Conservation (phyloP, 768 basidiomycete genomes). For the Phlegmacium glaucopus region DNA sequence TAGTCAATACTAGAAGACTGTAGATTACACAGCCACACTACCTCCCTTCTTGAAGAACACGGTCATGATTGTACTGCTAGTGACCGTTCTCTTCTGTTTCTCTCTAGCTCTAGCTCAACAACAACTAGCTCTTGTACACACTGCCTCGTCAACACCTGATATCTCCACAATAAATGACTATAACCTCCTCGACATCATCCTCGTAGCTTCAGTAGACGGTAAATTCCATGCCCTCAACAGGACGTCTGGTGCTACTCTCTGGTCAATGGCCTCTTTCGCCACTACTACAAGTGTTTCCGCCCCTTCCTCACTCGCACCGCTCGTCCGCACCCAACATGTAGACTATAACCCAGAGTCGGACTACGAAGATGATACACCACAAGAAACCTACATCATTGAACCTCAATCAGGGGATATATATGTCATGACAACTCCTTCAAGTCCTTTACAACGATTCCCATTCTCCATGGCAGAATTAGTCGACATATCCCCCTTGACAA, state of each 20-base stretch:
- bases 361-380: slow-evolving; percentile 47
- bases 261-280: slow-evolving; percentile 79
- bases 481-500: slow-evolving; percentile 83
- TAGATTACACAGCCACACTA: background rate
- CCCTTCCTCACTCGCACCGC: slow-evolving; percentile 62
- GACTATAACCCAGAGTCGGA: slow-evolving; percentile 53
- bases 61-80: no score
- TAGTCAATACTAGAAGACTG: slow-evolving; percentile 37
- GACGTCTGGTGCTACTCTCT: slow-evolving; percentile 74
- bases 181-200: slow-evolving; percentile 75
- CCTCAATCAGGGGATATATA: slow-evolving; percentile 94
- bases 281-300: slow-evolving; percentile 34
- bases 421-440: slow-evolving; percentile 66
- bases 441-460: slow-evolving; percentile 82
- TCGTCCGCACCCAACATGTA: slow-evolving; percentile 68
- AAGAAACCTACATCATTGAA: slow-evolving; percentile 90
- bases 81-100: no score
- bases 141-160: no score
- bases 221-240: slow-evolving; percentile 92
- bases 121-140: no score
- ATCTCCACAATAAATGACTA: slow-evolving; percentile 34
- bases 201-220: slow-evolving; percentile 92
- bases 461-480: slow-evolving; percentile 92
- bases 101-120: no score
- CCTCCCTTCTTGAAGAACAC: no score